Evolutionary conservation across 768 basidiomycete species (phyloP).

Genomic region (Cystobasidium ongulense): DNA sequence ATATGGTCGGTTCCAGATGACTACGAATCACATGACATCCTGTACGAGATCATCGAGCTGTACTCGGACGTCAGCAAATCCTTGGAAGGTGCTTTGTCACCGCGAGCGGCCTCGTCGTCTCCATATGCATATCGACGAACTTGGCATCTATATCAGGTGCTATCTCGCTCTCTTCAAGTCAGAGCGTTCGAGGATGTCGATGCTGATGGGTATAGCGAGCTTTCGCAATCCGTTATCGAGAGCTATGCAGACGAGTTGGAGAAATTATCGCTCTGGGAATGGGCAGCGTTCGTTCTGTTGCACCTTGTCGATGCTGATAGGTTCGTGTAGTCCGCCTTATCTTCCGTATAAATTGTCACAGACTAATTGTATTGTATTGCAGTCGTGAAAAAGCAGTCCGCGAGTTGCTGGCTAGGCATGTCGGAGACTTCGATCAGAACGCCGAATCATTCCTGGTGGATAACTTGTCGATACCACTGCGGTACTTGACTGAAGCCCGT

Average conservation of each 20-base stretch:
- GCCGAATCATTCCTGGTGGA: conserved; percentile 49
- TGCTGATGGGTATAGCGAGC: conserved; percentile 68
- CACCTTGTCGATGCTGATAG: conserved; percentile 73
- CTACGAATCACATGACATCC: conserved; percentile 52
- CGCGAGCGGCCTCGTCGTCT: conserved; percentile 65
- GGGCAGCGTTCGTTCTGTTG: conserved; percentile 78
- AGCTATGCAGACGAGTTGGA: conserved; percentile 84
- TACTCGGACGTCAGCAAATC: conserved; percentile 58
- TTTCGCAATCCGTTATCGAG: conserved; percentile 71
- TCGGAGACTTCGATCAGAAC: conserved; percentile 39
- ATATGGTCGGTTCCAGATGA: conserved; percentile 2
- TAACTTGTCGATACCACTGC: conserved; percentile 67
- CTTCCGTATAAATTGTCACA: neutral
- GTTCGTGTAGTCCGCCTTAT: conserved; percentile 50
- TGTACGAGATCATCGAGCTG: conserved; percentile 69
- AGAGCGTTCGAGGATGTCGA: conserved; percentile 76
- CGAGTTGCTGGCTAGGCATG: conserved; percentile 62
- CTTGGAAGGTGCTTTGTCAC: conserved; percentile 59
- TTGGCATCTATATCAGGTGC: conserved; percentile 86
- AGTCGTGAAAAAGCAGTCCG: conserved; percentile 77
- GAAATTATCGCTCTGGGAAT: conserved; percentile 66
- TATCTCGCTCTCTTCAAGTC: conserved; percentile 70
- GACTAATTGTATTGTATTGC: neutral
- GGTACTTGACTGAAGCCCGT: conserved; percentile 87
- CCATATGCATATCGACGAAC: conserved; percentile 72